These are phyloP conservation scores for Aspergillus japonicus DNA, from an alignment of 2,329 filamentous ascomycete species.

Conservation along the genomic window DNA sequence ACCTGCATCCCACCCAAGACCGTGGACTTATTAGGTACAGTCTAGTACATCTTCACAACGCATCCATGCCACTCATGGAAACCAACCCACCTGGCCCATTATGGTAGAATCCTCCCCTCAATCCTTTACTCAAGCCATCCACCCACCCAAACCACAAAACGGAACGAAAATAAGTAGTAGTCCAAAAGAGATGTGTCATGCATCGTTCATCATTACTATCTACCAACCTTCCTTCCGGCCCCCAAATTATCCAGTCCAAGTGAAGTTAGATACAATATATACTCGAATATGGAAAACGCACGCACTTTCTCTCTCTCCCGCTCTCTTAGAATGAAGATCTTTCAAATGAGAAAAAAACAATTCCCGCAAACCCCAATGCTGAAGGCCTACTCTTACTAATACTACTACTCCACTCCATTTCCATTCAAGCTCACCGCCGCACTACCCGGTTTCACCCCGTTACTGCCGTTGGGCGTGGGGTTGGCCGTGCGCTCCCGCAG, in stretches of 20 bases:
- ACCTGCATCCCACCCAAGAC: no score
- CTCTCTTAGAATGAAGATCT: neutral
- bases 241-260: neutral
- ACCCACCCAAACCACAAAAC: no score
- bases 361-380: no score
- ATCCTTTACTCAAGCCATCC: no score
- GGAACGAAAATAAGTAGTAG: neutral
- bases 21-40: no score
- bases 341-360: neutral
- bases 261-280: neutral
- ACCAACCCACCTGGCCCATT: no score
- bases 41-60: no score
- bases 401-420: neutral
- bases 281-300: neutral
- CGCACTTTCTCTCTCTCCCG: neutral
- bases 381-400: no score
- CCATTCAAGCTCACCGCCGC: neutral
- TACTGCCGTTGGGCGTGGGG: slow-evolving; percentile 12
- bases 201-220: neutral
- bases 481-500: slow-evolving; percentile 68
- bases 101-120: no score
- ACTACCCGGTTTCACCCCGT: neutral
- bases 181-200: neutral
- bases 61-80: no score
- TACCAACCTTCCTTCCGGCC: neutral